Evolutionary conservation across 768 basidiomycete genomes (phyloP).

Genomic region (Naganishia vaughanmartiniae): DNA sequence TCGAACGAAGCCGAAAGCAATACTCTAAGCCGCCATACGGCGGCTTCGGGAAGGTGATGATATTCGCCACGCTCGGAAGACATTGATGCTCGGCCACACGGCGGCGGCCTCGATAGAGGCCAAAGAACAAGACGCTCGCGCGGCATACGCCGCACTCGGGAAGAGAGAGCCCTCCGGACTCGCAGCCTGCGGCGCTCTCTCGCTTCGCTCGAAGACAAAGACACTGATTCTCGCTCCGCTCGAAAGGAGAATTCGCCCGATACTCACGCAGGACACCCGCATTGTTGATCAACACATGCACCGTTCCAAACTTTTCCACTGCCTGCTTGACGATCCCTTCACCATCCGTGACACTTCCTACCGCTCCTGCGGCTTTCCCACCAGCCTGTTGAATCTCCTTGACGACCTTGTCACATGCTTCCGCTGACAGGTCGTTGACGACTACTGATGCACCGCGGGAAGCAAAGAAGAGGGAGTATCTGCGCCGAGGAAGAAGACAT

Average conservation of each 20-base stretch:
- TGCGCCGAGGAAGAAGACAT: conserved; percentile 45
- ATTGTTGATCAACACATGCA: conserved; percentile 77
- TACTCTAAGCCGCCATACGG: no score
- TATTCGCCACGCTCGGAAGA: no score
- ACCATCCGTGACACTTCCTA: conserved; percentile 82
- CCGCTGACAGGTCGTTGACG: conserved; percentile 87
- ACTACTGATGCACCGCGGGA: conserved; percentile 88
- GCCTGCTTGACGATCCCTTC: conserved; percentile 80
- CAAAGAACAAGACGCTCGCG: no score
- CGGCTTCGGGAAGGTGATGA: no score
- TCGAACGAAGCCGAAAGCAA: no score
- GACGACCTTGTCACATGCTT: conserved; percentile 86
- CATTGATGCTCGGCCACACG: no score
- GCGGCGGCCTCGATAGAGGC: no score
- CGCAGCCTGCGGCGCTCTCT: no score
- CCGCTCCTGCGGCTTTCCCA: conserved; percentile 82
- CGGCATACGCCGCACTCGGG: no score
- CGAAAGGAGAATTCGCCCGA: background rate
- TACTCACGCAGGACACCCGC: conserved; percentile 69
- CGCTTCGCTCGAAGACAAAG: no score
- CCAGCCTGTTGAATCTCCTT: conserved; percentile 82
- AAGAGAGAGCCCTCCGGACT: no score
- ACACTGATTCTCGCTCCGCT: no score
- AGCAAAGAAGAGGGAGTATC: conserved; percentile 89
- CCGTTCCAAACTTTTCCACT: conserved; percentile 72